phyloP scores from a whole-genome alignment of 2,329 filamentous ascomycete genomes.

The Cryphonectria carpinicola region DNA sequence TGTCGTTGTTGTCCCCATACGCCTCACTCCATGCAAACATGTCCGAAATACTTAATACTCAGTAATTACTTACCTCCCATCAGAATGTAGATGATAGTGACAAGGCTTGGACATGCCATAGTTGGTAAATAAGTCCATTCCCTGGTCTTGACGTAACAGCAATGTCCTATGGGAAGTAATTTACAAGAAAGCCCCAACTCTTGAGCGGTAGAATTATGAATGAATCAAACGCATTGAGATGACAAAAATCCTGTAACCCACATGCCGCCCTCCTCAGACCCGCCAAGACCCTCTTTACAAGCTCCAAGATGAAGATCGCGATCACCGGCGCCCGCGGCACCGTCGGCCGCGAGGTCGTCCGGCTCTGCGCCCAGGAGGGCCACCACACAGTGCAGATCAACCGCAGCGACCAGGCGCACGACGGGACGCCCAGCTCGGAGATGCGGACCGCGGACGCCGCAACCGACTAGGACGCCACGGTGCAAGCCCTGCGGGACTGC shows the following conservation, averaged over 20 bases:
- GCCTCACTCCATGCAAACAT: background rate
- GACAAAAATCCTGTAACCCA: no score
- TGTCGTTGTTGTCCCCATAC: background rate
- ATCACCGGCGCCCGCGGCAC: conserved; percentile 44
- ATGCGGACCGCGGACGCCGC: conserved; percentile 40
- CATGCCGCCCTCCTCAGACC: background rate
- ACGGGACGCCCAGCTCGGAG: conserved; percentile 39
- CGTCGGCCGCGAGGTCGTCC: conserved; percentile 38
- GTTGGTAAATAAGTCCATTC: background rate
- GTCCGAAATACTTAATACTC: background rate
- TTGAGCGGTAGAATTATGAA: background rate
- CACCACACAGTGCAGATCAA: conserved; percentile 42
- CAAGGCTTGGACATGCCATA: background rate
- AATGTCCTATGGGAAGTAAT: background rate
- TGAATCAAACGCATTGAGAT: background rate
- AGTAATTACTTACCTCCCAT: background rate
- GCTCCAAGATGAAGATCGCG: conserved; percentile 42
- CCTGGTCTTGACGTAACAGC: conserved; percentile 10
- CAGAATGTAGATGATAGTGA: background rate
- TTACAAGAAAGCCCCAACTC: background rate
- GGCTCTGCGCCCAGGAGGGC: conserved; percentile 38
- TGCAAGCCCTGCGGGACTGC: conserved; percentile 25
- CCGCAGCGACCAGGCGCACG: conserved; percentile 36
- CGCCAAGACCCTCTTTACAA: background rate
- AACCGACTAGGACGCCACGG: conserved; percentile 38